These are phyloP conservation scores for Cryptosporidium meleagridis DNA, from an alignment of 169 alveolate species.

Conservation along the genomic window DNA sequence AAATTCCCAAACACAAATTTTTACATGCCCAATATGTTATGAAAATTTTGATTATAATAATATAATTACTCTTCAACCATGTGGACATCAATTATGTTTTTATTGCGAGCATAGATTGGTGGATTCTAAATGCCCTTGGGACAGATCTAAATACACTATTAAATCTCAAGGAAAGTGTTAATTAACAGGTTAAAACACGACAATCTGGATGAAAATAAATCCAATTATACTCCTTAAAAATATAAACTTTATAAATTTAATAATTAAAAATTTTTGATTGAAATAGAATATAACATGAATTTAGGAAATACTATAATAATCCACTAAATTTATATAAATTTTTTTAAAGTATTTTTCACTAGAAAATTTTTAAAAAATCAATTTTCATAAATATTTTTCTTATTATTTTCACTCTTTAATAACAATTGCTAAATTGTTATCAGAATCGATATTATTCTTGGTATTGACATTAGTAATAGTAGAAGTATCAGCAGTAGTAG, in stretches of 20 bases:
- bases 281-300: no score
- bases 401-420: conserved; percentile 1
- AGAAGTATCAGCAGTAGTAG: no score
- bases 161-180: background rate
- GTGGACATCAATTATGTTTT: conserved; percentile 46
- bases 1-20: background rate
- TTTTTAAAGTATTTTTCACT: background rate
- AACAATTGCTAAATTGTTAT: background rate
- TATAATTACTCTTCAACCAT: conserved; percentile 30
- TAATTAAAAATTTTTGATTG: no score
- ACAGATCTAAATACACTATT: conserved; percentile 25
- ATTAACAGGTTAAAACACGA: background rate
- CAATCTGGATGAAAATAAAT: background rate
- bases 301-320: background rate
- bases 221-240: background rate
- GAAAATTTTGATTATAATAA: conserved; percentile 2
- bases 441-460: background rate
- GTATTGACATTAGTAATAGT: background rate
- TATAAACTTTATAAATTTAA: no score
- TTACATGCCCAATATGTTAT: conserved; percentile 53
- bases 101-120: conserved; percentile 44
- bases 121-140: conserved; percentile 71
- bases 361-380: background rate
- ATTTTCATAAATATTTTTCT: background rate
- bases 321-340: background rate